phyloP scores from a whole-genome alignment of 345 rosid genomes.

The Citrus hindsii region DNA sequence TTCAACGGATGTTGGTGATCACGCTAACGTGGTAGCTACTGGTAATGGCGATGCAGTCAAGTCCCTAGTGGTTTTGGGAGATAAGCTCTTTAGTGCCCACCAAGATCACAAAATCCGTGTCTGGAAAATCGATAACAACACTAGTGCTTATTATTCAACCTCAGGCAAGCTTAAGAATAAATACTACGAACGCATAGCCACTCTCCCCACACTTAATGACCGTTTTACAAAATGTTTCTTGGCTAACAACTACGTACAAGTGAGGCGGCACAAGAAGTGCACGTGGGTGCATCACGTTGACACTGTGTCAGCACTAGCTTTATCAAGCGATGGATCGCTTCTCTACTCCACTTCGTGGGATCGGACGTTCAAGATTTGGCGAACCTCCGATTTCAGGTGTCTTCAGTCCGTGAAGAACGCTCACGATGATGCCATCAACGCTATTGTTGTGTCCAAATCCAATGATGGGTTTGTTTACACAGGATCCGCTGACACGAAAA shows the following conservation, averaged over 20 bases:
- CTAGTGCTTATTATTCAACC: not conserved
- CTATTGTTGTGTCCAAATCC: conserved; percentile 46
- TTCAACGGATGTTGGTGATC: no score
- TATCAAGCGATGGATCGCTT: conserved; percentile 38
- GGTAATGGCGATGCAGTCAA: conserved; percentile 55
- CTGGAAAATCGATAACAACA: conserved; percentile 40
- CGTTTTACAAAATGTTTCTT: conserved; percentile 43
- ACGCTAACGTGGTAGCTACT: conserved; percentile 15
- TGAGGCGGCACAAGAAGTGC: conserved; percentile 64
- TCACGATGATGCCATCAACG: conserved; percentile 73
- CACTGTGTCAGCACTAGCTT: conserved; percentile 57
- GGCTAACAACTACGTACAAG: conserved; percentile 52
- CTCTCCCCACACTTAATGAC: conserved; percentile 62
- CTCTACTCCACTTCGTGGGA: conserved; percentile 89
- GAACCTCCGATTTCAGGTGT: conserved; percentile 54
- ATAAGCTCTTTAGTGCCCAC: conserved; percentile 61
- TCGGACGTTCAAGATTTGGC: conserved; percentile 68
- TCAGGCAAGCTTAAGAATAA: conserved; percentile 1
- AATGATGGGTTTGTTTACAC: conserved; percentile 60
- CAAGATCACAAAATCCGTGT: conserved; percentile 77
- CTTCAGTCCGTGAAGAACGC: conserved; percentile 57
- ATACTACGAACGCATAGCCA: conserved; percentile 42
- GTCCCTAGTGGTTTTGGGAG: conserved; percentile 41
- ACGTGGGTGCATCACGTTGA: conserved; percentile 85
- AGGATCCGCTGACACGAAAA: conserved; percentile 70